Evolutionary conservation across 345 rosid species (phyloP), one percentile per base, ranked within the genome.

Genomic region (Capsella bursapastoris): DNA sequence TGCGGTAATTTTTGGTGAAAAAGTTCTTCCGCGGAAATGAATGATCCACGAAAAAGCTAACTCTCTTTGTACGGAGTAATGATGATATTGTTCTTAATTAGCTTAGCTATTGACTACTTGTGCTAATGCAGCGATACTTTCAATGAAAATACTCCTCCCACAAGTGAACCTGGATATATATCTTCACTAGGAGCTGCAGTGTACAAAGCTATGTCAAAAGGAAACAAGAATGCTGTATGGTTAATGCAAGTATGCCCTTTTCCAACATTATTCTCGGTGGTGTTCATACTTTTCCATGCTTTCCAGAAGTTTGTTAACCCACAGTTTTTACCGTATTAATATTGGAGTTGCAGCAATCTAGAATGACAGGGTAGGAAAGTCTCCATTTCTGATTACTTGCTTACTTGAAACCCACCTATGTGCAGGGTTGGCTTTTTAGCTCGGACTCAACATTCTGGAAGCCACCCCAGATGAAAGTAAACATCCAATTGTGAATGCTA

Each of bases 391-490:
- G 14, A 74, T 58, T 31, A 25, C 5, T 43, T 74, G 41, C 73
- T 68, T 59, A 59, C 73, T 75, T 60, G 62, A 51, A 27, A 28
- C 34, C 49, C 67, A 51, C 34, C 52, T 70, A 67, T 77, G 31
- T 81, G 79, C 86, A 94, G 98, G 97, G 98, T 62, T 93, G 97
- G 98, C 98, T 93, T 58, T 94, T 94, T 80, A 87, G 80, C 78
- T 87, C 93, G 0, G 91, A 87, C 82, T 87, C 96, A 63, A 43
- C 37, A 50, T 91, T 94, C 78, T 94, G 98, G 98, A 82, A 88
- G 76, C 97, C 92, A 57, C 88, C 89, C 16, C 98, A 94, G 87
- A 86, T 89, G 97, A 78, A 93, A 84, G 97, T 93, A 85, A 52
- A 66, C 22, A 71, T 63, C 12, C 50, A 48, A 16, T 61, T 29